Evolutionary conservation across 495 filamentous ascomycete genomes (phyloP).

Genomic region (Penicillium steckii): DNA sequence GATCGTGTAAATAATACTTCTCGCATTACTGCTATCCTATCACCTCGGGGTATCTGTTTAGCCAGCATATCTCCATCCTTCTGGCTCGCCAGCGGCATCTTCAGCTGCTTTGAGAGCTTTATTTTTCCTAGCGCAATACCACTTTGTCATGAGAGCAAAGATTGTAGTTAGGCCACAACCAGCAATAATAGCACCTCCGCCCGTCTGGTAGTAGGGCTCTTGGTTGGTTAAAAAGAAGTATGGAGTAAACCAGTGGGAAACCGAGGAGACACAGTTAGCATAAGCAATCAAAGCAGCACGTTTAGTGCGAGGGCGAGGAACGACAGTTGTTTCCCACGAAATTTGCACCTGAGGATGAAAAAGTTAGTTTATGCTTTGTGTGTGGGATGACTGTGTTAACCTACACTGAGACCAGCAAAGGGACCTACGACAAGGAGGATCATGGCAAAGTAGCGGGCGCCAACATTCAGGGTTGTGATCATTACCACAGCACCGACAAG

Average conservation of each 20-base stretch:
- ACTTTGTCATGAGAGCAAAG: neutral
- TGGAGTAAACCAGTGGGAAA: neutral
- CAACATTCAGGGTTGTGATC: neutral
- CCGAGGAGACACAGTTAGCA: neutral
- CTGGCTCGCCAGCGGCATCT: neutral
- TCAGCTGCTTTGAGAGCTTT: neutral
- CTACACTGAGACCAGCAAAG: neutral
- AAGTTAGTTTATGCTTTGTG: neutral
- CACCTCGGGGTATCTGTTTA: too few relatives aligned
- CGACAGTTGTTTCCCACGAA: neutral
- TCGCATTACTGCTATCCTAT: too few relatives aligned
- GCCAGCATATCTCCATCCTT: neutral
- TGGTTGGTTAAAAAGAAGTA: neutral
- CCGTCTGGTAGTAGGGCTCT: neutral
- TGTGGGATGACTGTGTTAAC: neutral
- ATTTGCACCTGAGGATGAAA: neutral
- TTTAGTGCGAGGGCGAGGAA: neutral
- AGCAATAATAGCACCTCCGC: neutral
- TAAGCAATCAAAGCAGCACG: neutral
- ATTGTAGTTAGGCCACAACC: neutral
- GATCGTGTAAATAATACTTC: too few relatives aligned
- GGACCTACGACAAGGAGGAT: neutral
- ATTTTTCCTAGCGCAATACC: neutral
- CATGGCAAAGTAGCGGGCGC: neutral
- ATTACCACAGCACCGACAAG: neutral